Evolutionary conservation across 2,329 filamentous ascomycete species (phyloP), one percentile per base, ranked within the genome.

Genomic region (Phyllosticta citrichinensis): DNA sequence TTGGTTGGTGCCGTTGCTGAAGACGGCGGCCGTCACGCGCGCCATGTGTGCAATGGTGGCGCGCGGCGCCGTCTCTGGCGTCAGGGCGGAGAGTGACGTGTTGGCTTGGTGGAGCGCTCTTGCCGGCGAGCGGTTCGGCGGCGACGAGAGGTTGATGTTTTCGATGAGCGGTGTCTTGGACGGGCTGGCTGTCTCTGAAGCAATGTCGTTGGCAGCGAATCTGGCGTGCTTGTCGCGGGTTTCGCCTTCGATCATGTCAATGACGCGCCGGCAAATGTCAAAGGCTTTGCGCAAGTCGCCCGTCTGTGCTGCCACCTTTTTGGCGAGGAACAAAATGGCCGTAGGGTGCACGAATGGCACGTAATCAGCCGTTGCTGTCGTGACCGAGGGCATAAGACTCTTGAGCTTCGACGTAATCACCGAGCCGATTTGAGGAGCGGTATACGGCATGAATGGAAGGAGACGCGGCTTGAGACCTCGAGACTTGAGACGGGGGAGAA

Each of bases 261-360:
- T 85, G 3, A 92, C 91, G 59, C 91, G 85, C 55, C 91, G 87
- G 73, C 93, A 91, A 63, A 99, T 90, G 73, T 97, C 93, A 68
- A 97, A 97, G 0, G 92, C 93, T 74, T 96, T 96, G 63, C 94
- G 89, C 56, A 99, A 75, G 73, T 99, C 94, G 52, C 94, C 94
- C 0, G 91, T 96, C 72, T 97, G 93, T 59, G 88, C 91, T 3
- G 94, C 88, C 17, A 99, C 90, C 73, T 97, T 99, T 72, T 94
- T 90, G 8, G 94, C 88, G 72, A 93, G 96, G 53, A 99, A 86
- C 69, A 95, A 90, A 66, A 99, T 91, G 19, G 94, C 94, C 12
- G 91, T 89, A 0, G 93, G 93, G 69, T 97, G 93, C 62, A 99
- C 84, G 69, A 97, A 96, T 0, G 94, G 94, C 3, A 96, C 77